phyloP scores from a whole-genome alignment of 1,284 basidiomycete species.

The Xanthoconium separans region DNA sequence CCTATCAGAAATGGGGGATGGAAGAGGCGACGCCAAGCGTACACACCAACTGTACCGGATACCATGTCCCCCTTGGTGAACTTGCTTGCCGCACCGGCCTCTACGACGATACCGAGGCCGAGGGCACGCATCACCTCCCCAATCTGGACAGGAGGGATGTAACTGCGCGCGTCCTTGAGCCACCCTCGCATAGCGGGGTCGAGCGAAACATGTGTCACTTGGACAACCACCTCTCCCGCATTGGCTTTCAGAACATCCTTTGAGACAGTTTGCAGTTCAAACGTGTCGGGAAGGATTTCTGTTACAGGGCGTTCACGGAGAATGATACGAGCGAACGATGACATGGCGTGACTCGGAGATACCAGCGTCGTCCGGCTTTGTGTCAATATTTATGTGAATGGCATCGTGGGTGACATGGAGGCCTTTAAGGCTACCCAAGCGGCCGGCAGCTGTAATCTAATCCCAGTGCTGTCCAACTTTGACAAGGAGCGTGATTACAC shows the following conservation, averaged over 20 bases:
- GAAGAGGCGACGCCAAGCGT: conserved; percentile 20
- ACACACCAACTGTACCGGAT: conserved; percentile 56
- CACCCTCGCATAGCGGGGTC: conserved; percentile 89
- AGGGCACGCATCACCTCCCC: conserved; percentile 80
- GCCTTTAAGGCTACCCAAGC: too few species aligned
- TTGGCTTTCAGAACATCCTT: conserved; percentile 54
- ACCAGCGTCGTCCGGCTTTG: neutral
- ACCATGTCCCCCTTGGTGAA: conserved; percentile 71
- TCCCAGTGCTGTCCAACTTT: too few species aligned
- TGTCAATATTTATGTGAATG: neutral
- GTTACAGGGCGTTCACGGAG: conserved; percentile 70
- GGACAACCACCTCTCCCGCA: conserved; percentile 64
- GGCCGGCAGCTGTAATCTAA: too few species aligned
- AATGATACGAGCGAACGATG: conserved; percentile 63
- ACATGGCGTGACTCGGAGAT: conserved; percentile 12
- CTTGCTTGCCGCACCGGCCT: conserved; percentile 51
- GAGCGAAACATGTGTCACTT: conserved; percentile 73
- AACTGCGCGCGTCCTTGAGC: conserved; percentile 68
- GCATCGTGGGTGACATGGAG: too few species aligned
- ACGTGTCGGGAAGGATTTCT: conserved; percentile 68
- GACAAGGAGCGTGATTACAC: too few species aligned
- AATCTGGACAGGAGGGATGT: conserved; percentile 74
- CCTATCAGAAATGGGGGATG: conserved; percentile 1
- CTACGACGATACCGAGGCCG: conserved; percentile 70
- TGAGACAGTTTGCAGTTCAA: conserved; percentile 59